phyloP scores from a whole-genome alignment of 768 basidiomycete species.

The Boletus coccyginus region DNA sequence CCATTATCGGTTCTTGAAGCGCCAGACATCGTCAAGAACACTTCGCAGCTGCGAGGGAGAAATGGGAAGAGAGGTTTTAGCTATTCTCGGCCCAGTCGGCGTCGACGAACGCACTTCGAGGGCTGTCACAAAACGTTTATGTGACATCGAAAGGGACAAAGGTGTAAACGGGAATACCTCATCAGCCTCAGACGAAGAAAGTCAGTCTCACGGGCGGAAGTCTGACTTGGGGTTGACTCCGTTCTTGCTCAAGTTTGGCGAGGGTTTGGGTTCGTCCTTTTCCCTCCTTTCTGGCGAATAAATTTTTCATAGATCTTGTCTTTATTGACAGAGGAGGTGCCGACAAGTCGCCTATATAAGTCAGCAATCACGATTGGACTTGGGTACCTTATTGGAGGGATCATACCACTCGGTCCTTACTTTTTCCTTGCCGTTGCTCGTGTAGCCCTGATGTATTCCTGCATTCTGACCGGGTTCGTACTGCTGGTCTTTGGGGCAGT shows the following conservation, averaged over 20 bases:
- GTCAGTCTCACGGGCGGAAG: conserved; percentile 58
- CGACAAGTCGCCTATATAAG: conserved; percentile 76
- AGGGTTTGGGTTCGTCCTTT: conserved; percentile 68
- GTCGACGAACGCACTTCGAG: conserved; percentile 80
- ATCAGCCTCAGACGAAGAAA: conserved; percentile 50
- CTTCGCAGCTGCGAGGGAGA: conserved; percentile 87
- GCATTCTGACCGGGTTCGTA: conserved; percentile 77
- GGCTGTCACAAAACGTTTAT: conserved; percentile 72
- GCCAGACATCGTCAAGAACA: conserved; percentile 79
- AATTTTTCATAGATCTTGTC: background rate
- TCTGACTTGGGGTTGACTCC: conserved; percentile 84
- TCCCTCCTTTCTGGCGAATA: background rate
- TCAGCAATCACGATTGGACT: conserved; percentile 95
- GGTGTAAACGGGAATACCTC: conserved; percentile 14
- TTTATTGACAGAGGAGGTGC: conserved; percentile 72
- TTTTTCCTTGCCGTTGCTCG: conserved; percentile 80
- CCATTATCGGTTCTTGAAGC: conserved; percentile 80
- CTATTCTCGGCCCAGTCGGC: conserved; percentile 84
- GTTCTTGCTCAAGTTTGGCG: conserved; percentile 96
- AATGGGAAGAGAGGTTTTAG: conserved; percentile 93
- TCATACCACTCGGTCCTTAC: conserved; percentile 90
- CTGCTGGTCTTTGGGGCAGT: conserved; percentile 89
- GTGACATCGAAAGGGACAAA: conserved; percentile 58
- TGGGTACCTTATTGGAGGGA: conserved; percentile 89
- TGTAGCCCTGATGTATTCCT: conserved; percentile 68